These are phyloP conservation scores for Casuarina glauca DNA, from an alignment of 306 rosid genomes.

Conservation along the genomic window DNA sequence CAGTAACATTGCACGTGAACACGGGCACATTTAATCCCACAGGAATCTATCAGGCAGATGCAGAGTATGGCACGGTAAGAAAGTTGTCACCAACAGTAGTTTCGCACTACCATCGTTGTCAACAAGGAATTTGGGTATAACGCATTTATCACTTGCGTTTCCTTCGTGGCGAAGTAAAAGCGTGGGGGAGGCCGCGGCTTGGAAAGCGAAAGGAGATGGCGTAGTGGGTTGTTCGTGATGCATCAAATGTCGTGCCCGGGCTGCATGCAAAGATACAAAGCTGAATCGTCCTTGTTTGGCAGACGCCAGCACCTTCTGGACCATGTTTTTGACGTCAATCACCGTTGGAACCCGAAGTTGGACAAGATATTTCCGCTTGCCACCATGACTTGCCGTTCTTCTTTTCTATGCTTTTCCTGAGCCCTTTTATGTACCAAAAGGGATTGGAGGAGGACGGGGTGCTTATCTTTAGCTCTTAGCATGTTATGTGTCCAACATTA, in stretches of 20 bases:
- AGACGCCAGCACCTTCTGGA: no score
- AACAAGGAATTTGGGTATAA: background rate
- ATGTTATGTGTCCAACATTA: no score
- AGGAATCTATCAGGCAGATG: background rate
- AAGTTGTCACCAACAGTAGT: background rate
- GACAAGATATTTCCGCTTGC: no score
- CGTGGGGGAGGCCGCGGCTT: background rate
- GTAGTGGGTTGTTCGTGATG: background rate
- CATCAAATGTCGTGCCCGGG: background rate
- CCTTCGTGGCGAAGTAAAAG: slow-evolving; percentile 2
- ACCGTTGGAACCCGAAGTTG: no score
- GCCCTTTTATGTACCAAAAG: no score
- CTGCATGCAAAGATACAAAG: background rate
- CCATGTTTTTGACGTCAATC: no score
- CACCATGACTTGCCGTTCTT: no score
- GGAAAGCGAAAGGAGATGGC: background rate
- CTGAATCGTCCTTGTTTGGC: background rate
- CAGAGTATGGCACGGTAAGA: no score
- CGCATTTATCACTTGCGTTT: background rate
- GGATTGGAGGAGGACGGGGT: no score
- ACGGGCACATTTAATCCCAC: background rate
- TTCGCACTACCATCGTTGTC: slow-evolving; percentile 1
- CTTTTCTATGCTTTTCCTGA: no score
- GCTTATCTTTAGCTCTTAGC: no score
- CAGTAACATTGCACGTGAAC: background rate